Evolutionary conservation across 345 rosid genomes (phyloP).

Genomic region (Leavenworthia alabamica): DNA sequence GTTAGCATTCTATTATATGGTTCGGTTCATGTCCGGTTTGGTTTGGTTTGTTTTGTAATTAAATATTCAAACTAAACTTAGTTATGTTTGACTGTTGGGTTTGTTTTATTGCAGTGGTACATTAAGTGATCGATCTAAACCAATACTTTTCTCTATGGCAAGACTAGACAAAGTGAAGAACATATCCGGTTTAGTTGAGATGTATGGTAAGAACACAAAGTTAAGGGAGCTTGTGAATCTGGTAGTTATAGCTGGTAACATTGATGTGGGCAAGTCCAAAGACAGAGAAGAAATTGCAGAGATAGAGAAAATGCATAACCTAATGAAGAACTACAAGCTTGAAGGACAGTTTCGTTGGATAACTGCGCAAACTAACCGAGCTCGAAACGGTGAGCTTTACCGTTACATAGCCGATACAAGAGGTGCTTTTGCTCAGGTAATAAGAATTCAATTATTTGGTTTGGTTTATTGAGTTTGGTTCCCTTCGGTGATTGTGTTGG

Average conservation of each 20-base stretch:
- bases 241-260: conserved; percentile 81
- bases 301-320: conserved; percentile 82
- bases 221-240: conserved; percentile 86
- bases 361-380: conserved; percentile 81
- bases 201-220: conserved; percentile 55
- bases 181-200: conserved; percentile 87
- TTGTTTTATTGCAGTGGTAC: conserved; percentile 51
- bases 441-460: not conserved
- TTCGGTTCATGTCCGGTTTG: not conserved
- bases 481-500: not conserved
- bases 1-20: conserved; percentile 9
- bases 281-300: conserved; percentile 96
- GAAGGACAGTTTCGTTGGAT: conserved; percentile 94
- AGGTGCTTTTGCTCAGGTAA: conserved; percentile 93
- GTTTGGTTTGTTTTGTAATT: not conserved
- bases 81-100: not conserved
- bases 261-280: conserved; percentile 64
- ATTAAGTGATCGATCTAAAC: conserved; percentile 69
- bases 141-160: conserved; percentile 93
- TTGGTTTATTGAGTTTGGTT: not conserved
- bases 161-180: conserved; percentile 91
- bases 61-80: too few relatives aligned
- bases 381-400: conserved; percentile 92
- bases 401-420: conserved; percentile 80
- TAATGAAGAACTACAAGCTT: conserved; percentile 55